Evolutionary conservation across 164 flowering plant species (phyloP).

Genomic region (Chloranthus sessilifolius): DNA sequence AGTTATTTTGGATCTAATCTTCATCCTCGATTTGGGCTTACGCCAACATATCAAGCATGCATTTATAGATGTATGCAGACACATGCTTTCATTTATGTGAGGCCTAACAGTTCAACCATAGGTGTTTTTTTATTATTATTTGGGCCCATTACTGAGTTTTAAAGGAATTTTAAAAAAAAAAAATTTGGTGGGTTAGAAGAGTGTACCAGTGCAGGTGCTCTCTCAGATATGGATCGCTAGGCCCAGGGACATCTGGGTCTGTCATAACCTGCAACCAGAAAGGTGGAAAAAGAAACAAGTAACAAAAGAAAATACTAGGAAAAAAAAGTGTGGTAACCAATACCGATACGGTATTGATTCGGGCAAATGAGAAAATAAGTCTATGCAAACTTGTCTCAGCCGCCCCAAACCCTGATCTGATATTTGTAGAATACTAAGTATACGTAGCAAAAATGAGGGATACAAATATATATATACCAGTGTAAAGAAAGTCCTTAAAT

Average conservation of each 20-base stretch:
- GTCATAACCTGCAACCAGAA: constrained; percentile 56
- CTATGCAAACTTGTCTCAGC: background rate
- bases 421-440: background rate
- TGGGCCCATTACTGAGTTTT: no score
- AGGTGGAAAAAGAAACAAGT: background rate
- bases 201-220: constrained; percentile 86
- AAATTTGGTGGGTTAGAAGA: background rate
- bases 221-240: constrained; percentile 77
- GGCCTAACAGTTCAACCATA: no score
- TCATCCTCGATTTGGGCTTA: no score
- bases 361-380: background rate
- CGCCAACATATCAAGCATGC: no score
- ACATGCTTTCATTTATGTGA: no score
- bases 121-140: no score
- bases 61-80: no score
- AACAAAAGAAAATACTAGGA: background rate
- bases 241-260: constrained; percentile 92
- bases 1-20: no score
- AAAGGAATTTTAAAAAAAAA: no score
- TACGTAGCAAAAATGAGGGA: background rate
- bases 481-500: constrained; percentile 72
- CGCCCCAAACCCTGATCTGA: background rate
- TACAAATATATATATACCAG: constrained; percentile 39
- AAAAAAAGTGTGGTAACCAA: background rate
- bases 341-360: background rate